Percentiles rank a stretch among this genome's conserved stretches.
phyloP scores from a whole-genome alignment of 768 basidiomycete genomes.

The Dacryopinax spathularia region DNA sequence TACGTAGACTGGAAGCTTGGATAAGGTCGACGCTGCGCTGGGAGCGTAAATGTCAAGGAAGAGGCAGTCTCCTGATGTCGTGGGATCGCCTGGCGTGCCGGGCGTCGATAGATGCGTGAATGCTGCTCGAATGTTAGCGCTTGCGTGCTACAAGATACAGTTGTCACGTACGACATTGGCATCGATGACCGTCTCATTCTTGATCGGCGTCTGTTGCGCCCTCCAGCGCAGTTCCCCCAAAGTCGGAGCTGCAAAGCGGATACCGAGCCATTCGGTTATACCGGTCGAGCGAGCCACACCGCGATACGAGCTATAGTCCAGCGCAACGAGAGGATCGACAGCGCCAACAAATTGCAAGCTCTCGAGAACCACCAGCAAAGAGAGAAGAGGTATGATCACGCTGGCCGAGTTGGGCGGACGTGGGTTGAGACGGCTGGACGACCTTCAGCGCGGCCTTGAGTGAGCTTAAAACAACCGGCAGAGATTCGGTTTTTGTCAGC shows the following conservation, averaged over 20 bases:
- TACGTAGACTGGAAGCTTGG: constrained; percentile 13
- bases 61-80: constrained; percentile 10
- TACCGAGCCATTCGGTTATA: background rate
- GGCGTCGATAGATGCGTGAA: background rate
- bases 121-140: background rate
- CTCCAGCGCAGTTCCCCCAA: background rate
- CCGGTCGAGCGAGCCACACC: background rate
- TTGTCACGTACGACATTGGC: background rate
- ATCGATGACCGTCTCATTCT: background rate
- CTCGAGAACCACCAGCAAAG: background rate
- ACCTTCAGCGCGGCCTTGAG: too few relatives aligned
- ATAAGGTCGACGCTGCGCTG: constrained; percentile 4
- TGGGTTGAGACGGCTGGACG: too few relatives aligned
- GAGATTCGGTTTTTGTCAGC: too few relatives aligned
- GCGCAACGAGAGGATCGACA: background rate
- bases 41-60: constrained; percentile 13
- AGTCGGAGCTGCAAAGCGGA: background rate
- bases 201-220: background rate
- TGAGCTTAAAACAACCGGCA: too few relatives aligned
- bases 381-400: background rate
- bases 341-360: background rate
- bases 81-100: background rate
- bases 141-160: background rate
- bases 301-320: background rate
- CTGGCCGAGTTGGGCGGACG: too few relatives aligned